Evolutionary conservation across 768 basidiomycete genomes (phyloP).

Genomic region (Lactarius sanguifluus): DNA sequence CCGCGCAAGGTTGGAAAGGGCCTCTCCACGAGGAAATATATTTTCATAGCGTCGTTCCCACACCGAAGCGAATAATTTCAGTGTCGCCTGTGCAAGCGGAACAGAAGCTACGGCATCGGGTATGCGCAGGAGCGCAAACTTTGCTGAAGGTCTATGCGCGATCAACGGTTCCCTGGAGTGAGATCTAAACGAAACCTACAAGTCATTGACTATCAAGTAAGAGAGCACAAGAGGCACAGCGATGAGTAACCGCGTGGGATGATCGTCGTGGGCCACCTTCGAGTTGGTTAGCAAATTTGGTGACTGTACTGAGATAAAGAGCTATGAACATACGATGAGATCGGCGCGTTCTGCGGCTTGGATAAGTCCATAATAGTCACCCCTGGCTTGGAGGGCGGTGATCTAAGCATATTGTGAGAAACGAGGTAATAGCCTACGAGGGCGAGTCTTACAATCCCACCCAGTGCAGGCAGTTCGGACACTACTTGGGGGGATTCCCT

Average conservation of each 20-base stretch:
- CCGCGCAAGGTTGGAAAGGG: slow-evolving; percentile 43
- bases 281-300: slow-evolving; percentile 1
- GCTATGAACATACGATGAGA: slow-evolving; percentile 45
- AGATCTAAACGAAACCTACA: slow-evolving; percentile 43
- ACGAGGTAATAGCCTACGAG: neutral
- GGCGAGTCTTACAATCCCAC: slow-evolving; percentile 15
- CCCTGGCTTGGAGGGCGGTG: slow-evolving; percentile 43
- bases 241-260: slow-evolving; percentile 44
- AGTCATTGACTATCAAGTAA: slow-evolving; percentile 61
- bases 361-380: slow-evolving; percentile 46
- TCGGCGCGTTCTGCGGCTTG: slow-evolving; percentile 53
- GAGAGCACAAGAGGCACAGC: slow-evolving; percentile 61
- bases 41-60: slow-evolving; percentile 55
- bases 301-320: slow-evolving; percentile 4
- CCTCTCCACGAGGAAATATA: slow-evolving; percentile 51
- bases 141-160: slow-evolving; percentile 56
- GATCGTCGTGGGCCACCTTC: slow-evolving; percentile 32
- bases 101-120: slow-evolving; percentile 46
- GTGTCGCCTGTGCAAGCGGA: slow-evolving; percentile 49
- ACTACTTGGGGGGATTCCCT: slow-evolving; percentile 37
- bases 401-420: slow-evolving; percentile 17
- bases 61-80: slow-evolving; percentile 49
- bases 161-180: neutral
- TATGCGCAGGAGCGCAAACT: slow-evolving; percentile 55
- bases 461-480: slow-evolving; percentile 24